Evolutionary conservation across 768 basidiomycete genomes (phyloP).

Genomic region (Cystobasidium ongulense): DNA sequence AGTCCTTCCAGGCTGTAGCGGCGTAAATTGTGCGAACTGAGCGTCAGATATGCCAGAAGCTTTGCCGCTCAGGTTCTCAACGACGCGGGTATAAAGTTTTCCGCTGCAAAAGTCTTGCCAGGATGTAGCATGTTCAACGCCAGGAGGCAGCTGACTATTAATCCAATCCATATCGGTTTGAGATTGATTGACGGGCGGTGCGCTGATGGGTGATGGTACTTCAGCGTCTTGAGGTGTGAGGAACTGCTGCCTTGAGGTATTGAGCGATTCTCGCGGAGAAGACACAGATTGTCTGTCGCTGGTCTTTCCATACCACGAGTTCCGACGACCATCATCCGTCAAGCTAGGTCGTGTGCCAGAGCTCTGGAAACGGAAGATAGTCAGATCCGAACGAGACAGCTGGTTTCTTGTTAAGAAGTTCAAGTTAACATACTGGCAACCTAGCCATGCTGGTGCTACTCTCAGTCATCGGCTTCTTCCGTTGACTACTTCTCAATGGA

Average conservation of each 20-base stretch:
- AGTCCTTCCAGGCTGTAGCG: conserved; percentile 17
- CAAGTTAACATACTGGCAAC: conserved; percentile 5
- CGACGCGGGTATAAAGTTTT: conserved; percentile 70
- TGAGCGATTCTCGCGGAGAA: not conserved
- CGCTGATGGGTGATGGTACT: not conserved
- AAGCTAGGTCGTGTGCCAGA: not conserved
- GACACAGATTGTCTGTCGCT: not conserved
- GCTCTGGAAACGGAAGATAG: not conserved
- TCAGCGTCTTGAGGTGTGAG: not conserved
- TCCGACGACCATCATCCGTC: not conserved
- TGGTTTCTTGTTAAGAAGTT: not conserved
- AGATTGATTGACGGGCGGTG: not conserved
- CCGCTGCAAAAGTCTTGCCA: conserved; percentile 50
- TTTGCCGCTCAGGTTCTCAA: conserved; percentile 52
- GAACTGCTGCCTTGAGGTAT: not conserved
- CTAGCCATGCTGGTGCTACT: not conserved
- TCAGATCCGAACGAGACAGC: not conserved
- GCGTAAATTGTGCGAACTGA: conserved; percentile 34
- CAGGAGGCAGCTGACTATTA: conserved; percentile 66
- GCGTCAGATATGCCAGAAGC: conserved; percentile 37
- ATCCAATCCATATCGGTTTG: conserved; percentile 71
- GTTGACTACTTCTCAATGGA: conserved; percentile 1
- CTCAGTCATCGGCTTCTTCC: conserved; percentile 23
- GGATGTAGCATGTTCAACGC: conserved; percentile 50
- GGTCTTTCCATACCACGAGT: not conserved